Conservation (phyloP, 2,329 filamentous ascomycete genomes). For the Fusarium sp. region DNA sequence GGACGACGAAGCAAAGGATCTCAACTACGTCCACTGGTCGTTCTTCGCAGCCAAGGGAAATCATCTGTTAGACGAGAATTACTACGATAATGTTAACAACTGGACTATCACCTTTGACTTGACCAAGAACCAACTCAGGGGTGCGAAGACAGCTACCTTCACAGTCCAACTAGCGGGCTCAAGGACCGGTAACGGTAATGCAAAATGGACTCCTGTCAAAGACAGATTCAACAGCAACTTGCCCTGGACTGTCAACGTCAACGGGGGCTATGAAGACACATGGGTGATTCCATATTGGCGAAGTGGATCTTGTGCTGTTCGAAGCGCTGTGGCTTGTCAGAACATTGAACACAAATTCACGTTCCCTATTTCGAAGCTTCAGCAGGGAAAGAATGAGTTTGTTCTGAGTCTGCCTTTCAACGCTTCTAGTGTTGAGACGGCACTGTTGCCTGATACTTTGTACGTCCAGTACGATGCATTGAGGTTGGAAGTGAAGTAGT, state of each 20-base stretch:
- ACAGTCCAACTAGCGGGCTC: slow-evolving; percentile 38
- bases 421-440: slow-evolving; percentile 71
- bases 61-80: slow-evolving; percentile 58
- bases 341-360: slow-evolving; percentile 71
- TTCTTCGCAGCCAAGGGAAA: slow-evolving; percentile 71
- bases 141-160: slow-evolving; percentile 55
- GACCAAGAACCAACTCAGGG: slow-evolving; percentile 45
- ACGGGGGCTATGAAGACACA: slow-evolving; percentile 59
- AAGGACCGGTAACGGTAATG: slow-evolving; percentile 37
- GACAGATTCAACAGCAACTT: slow-evolving; percentile 24
- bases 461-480: slow-evolving; percentile 78
- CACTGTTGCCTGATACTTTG: slow-evolving; percentile 65
- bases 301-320: slow-evolving; percentile 68
- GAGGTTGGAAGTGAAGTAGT: slow-evolving; percentile 65
- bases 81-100: slow-evolving; percentile 67
- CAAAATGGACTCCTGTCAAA: slow-evolving; percentile 37
- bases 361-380: slow-evolving; percentile 64
- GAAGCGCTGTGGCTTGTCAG: slow-evolving; percentile 72
- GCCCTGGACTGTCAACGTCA: slow-evolving; percentile 53
- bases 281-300: slow-evolving; percentile 67
- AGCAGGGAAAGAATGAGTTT: slow-evolving; percentile 66
- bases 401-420: slow-evolving; percentile 71
- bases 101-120: slow-evolving; percentile 71
- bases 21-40: slow-evolving; percentile 77
- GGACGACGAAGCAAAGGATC: slow-evolving; percentile 61